Evolutionary conservation across 169 alveolate genomes (phyloP).

Genomic region (Eimeria zaria): DNA sequence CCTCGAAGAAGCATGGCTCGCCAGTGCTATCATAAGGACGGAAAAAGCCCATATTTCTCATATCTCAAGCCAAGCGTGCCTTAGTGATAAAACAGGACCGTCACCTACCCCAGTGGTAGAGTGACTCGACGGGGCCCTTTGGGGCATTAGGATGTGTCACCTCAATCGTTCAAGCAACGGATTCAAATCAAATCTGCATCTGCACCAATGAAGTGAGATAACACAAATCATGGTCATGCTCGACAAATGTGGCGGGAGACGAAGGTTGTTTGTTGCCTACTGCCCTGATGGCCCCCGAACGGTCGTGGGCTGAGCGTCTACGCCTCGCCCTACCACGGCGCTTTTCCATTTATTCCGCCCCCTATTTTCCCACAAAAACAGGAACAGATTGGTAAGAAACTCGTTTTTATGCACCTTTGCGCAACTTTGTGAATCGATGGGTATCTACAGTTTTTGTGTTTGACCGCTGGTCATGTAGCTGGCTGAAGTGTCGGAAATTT

Average conservation of each 20-base stretch:
- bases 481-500: neutral
- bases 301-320: constrained; percentile 4
- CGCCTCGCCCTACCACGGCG: neutral
- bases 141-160: neutral
- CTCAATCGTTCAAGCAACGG: neutral
- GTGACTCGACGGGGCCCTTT: constrained; percentile 13
- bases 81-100: neutral
- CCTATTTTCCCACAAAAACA: neutral
- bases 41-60: constrained; percentile 6
- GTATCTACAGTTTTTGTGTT: neutral
- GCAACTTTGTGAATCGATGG: neutral
- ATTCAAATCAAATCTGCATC: neutral
- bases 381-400: neutral
- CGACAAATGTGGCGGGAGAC: neutral
- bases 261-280: neutral
- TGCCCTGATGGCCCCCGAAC: constrained; percentile 1
- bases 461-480: constrained; percentile 73
- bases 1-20: constrained; percentile 58
- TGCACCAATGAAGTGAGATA: neutral
- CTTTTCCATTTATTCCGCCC: neutral
- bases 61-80: neutral
- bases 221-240: neutral
- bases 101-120: neutral
- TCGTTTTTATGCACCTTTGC: neutral
- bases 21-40: constrained; percentile 43